These are phyloP conservation scores for Ceratobasidium theobromae DNA, from an alignment of 1,284 basidiomycete species.

Conservation along the genomic window DNA sequence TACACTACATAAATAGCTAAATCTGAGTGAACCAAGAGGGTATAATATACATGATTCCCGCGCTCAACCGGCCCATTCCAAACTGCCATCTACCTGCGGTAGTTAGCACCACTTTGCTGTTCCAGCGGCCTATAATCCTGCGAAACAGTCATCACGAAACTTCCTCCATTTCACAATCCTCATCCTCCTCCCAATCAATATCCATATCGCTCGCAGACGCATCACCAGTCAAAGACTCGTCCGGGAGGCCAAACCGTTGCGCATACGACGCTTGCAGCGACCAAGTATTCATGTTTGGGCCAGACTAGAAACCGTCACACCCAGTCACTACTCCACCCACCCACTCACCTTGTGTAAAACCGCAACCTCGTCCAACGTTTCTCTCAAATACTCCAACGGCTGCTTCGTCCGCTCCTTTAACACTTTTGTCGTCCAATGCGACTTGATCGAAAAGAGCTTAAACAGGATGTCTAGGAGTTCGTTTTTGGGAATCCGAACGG, in stretches of 20 bases:
- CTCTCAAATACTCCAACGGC: conserved; percentile 88
- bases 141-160: too few species aligned
- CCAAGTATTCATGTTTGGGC: conserved; percentile 25
- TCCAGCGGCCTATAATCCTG: too few species aligned
- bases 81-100: too few species aligned
- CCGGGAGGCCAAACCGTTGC: conserved; percentile 28
- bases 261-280: conserved; percentile 27
- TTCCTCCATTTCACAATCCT: conserved; percentile 35
- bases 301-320: not conserved
- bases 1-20: too few species aligned
- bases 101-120: too few species aligned
- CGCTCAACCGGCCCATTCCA: too few species aligned
- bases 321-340: conserved; percentile 41
- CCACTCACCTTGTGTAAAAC: conserved; percentile 65
- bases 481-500: conserved; percentile 86
- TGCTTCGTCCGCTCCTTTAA: conserved; percentile 84
- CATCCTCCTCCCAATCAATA: conserved; percentile 23
- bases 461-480: conserved; percentile 89
- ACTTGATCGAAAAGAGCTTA: conserved; percentile 66
- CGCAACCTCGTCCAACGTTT: conserved; percentile 81
- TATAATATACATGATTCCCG: too few species aligned
- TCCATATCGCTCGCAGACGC: not conserved
- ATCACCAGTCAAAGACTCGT: not conserved
- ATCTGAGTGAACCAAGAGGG: too few species aligned
- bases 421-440: conserved; percentile 81